These are phyloP conservation scores for Alternaria sp. DNA, from an alignment of 2,329 filamentous ascomycete genomes.

Conservation along the genomic window DNA sequence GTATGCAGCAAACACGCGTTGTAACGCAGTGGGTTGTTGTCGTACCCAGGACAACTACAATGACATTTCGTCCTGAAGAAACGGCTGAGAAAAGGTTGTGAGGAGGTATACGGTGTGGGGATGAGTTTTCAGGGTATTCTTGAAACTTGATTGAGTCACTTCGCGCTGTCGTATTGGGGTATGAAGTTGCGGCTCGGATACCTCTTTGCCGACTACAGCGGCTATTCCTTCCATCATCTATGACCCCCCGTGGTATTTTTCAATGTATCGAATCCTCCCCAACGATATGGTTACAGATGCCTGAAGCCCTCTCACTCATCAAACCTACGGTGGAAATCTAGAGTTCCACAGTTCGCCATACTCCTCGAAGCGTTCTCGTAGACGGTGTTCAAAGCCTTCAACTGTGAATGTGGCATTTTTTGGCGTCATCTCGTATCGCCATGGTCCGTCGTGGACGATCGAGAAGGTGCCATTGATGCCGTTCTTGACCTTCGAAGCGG, in stretches of 20 bases:
- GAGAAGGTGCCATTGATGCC: not conserved
- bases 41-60: not conserved
- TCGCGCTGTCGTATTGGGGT: accelerated
- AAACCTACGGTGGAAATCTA: not conserved
- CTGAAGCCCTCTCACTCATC: not conserved
- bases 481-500: not conserved
- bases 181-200: no score
- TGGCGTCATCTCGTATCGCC: not conserved
- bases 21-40: not conserved
- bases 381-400: not conserved
- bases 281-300: not conserved
- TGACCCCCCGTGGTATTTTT: not conserved
- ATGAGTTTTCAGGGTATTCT: not conserved
- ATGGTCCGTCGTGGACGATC: not conserved
- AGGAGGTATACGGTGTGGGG: no score
- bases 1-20: not conserved
- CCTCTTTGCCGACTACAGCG: not conserved
- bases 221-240: not conserved
- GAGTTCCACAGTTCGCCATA: not conserved
- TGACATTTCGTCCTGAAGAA: not conserved
- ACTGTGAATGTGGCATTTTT: not conserved
- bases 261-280: not conserved
- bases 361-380: not conserved
- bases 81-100: no score
- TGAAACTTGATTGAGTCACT: not conserved